Base-by-base conservation (phyloP, 805 yeast genomes). In the Suhomyces faveliae region DNA sequence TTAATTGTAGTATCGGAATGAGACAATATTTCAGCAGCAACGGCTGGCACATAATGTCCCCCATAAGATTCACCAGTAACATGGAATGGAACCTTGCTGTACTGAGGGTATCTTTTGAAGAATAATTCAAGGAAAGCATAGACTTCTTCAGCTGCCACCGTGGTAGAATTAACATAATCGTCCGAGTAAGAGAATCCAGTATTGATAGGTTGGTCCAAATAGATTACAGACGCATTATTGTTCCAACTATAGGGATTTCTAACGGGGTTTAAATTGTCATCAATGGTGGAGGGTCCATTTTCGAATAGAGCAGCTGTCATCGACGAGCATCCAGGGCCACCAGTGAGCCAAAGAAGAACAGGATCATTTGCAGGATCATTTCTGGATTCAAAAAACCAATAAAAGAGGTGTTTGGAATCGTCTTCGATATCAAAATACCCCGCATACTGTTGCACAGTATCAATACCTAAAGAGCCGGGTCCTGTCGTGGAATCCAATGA, bases 381-480 rank as follows among this genome's bases (percentile, higher is more conserved):
- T 58, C 70, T 59, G n/a, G 61, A 55, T 48, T 63, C 68, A 35
- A 63, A 61, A 45, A 61, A 62, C 64, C 65, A 63, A 50, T 57
- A 63, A 50, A 63, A 63, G 42, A 63, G 58, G 47, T 63, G 68
- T 51, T 60, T 61, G 43, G 58, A 68, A 5, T 7, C 13, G 35
- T 59, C 54, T 22, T 61, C 63, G 29, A 68, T 60, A 49, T 70
- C 71, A 51, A 70, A 62, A 50, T 70, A 70, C 4, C 74, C 74
- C 39, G 74, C 63, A 42, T 63, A 65, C 49, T 68, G 73, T 20
- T 67, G 43, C n/a, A 68, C 73, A 21, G 64, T 52, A 49, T 70
- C 74, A 40, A 70, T 54, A 15, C 73, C 72, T 30, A 70, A 58
- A 6, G 54, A 42, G 46, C 12, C 17, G 7, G 35, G n/a, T 12